phyloP scores from a whole-genome alignment of 345 rosid species.

The Atalantia buxifolia region DNA sequence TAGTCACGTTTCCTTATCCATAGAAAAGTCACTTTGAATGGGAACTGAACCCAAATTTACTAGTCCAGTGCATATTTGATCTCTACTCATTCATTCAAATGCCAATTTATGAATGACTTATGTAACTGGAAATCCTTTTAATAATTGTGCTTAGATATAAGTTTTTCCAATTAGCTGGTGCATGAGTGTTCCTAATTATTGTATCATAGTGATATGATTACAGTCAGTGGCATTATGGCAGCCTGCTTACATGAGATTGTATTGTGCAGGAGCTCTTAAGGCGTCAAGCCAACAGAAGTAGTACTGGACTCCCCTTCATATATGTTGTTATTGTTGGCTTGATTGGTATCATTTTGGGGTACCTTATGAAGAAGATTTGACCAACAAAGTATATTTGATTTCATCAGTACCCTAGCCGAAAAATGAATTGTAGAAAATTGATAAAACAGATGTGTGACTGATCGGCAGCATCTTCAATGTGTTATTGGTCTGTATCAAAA shows the following conservation, averaged over 20 bases:
- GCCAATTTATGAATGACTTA: not conserved
- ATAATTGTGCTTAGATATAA: not conserved
- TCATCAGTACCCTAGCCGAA: not conserved
- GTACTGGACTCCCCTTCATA: conserved; percentile 39
- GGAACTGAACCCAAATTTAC: not conserved
- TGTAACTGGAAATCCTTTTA: not conserved
- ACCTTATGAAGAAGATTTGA: conserved; percentile 65
- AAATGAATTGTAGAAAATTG: conserved; percentile 18
- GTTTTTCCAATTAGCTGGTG: not conserved
- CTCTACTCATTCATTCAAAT: not conserved
- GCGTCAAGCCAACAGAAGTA: conserved; percentile 42
- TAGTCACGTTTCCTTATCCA: not conserved
- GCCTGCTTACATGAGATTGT: not conserved
- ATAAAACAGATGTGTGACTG: conserved; percentile 22
- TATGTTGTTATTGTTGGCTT: conserved; percentile 63
- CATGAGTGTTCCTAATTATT: not conserved
- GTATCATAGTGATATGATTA: not conserved
- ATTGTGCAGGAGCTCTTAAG: conserved; percentile 58
- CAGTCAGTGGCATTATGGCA: not conserved
- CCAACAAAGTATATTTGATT: not conserved
- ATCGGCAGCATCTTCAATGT: conserved; percentile 14
- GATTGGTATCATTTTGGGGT: conserved; percentile 70
- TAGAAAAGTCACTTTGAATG: not conserved
- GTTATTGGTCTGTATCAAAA: conserved; percentile 18
- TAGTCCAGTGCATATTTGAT: not conserved